Evolutionary conservation across 768 basidiomycete species (phyloP), one percentile per base, ranked within the genome.

Genomic region (Lactifluus rugatus): DNA sequence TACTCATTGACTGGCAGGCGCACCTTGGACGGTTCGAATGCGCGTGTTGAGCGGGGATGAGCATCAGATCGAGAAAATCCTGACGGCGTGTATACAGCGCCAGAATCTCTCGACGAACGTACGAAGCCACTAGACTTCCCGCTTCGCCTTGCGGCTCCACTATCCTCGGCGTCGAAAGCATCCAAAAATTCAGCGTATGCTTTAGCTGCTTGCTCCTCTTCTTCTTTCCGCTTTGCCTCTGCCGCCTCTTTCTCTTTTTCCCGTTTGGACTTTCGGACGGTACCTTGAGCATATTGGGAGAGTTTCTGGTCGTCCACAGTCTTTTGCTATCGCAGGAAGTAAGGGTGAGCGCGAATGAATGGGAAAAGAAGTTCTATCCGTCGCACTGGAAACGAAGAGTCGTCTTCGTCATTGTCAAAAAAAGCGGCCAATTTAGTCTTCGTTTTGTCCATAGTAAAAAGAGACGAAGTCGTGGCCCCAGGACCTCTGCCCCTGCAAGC

Each of bases 171-270:
- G 48, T 93, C 89, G 66, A 93, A 93, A 21, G 83, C 83, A 62
- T 89, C 85, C 64, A 93, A 67, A 69, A 91, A 94, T 64, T 93
- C 92, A 25, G 84, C 84, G 66, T 87, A 88, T 2, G 86, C 88
- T 65, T 80, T 84, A 4, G 83, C 88, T 44, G 88, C 88, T 63
- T 79, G 77, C 51, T 83, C 84, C 67, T 91, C 89, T 66, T 92
- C 90, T 67, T 90, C 88, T 62, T 78, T 81, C 66, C 85, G 84
- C 73, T 93, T 96, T 39, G 85, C 86, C 67, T 94, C 93, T 36
- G 90, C 94, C 49, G 86, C 87, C 66, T 97, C 94, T 67, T 84
- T 85, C 69, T 98, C 96, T 66, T 88, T 87, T 72, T 98, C 94
- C 63, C 89, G 78, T 58, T 87, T 84, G 16, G 93, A 93, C 75